Conservation (phyloP, 2,329 filamentous ascomycete genomes). For the Aureobasidium zeae region DNA sequence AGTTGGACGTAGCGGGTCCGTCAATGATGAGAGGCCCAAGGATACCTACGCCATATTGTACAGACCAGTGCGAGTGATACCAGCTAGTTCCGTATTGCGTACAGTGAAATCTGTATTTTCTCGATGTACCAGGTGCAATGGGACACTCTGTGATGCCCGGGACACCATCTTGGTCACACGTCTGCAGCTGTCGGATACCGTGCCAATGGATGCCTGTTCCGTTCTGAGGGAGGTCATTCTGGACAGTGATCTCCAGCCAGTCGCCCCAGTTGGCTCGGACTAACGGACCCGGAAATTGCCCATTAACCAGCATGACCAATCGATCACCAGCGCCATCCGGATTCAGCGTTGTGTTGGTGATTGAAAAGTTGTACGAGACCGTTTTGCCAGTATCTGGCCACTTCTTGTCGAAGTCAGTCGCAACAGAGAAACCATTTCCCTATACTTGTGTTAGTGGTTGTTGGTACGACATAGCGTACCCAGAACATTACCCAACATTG, state of each 20-base stretch:
- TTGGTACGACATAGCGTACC: neutral
- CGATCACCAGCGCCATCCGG: constrained; percentile 33
- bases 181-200: constrained; percentile 48
- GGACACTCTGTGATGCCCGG: constrained; percentile 47
- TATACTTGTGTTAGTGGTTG: constrained; percentile 21
- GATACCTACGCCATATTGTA: constrained; percentile 28
- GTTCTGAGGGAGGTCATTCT: constrained; percentile 43
- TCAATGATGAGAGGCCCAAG: constrained; percentile 33
- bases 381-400: constrained; percentile 28
- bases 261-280: constrained; percentile 43
- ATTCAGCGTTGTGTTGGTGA: constrained; percentile 35
- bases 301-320: constrained; percentile 46
- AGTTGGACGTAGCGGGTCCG: constrained; percentile 31
- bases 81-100: constrained; percentile 25
- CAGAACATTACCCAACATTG: constrained; percentile 7
- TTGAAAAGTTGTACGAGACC: constrained; percentile 34
- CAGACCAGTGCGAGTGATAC: constrained; percentile 27
- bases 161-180: constrained; percentile 50
- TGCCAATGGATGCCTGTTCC: constrained; percentile 56
- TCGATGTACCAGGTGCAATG: constrained; percentile 47
- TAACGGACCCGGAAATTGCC: constrained; percentile 50
- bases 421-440: constrained; percentile 24
- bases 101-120: constrained; percentile 32
- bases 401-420: constrained; percentile 28
- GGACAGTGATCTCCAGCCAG: constrained; percentile 44